A percentile compares a stretch with the other conserved stretches of the same genome.
Evolutionary conservation across 495 filamentous ascomycete species (phyloP).

Genomic region (Penicillium cataractarum): DNA sequence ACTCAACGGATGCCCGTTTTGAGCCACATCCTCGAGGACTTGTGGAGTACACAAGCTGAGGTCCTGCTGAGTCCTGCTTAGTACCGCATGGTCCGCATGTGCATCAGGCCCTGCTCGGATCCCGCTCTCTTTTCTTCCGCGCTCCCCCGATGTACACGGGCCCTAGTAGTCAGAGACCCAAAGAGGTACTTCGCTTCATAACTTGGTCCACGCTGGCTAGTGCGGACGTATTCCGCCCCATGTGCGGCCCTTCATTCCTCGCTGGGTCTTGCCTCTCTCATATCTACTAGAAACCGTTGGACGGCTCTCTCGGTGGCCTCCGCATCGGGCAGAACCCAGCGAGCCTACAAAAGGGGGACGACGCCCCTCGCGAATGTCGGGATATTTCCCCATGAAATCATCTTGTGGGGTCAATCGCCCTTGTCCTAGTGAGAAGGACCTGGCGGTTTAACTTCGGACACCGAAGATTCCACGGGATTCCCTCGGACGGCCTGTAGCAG

Average conservation of each 20-base stretch:
- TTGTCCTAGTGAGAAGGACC: not conserved
- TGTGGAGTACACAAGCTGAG: not conserved
- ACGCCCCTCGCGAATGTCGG: not conserved
- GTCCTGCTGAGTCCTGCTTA: not conserved
- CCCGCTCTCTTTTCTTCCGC: constrained; percentile 1
- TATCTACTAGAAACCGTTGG: not conserved
- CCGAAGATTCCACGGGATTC: not conserved
- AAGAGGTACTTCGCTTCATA: too few species aligned
- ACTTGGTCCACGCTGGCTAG: not conserved
- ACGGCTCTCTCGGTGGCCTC: not conserved
- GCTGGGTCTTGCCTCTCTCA: not conserved
- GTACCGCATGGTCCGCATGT: not conserved
- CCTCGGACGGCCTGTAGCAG: not conserved
- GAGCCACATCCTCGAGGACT: not conserved
- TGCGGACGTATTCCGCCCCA: not conserved
- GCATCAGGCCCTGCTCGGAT: not conserved
- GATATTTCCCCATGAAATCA: not conserved
- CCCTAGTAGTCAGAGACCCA: not conserved
- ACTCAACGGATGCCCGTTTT: not conserved
- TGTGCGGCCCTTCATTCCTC: not conserved
- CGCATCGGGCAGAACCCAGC: constrained; percentile 4
- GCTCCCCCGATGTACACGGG: not conserved
- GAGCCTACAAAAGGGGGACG: not conserved
- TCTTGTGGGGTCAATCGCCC: not conserved
- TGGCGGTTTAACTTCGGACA: not conserved